These are phyloP conservation scores for Marasmius oreades DNA, from an alignment of 1,284 basidiomycete genomes.

Conservation along the genomic window DNA sequence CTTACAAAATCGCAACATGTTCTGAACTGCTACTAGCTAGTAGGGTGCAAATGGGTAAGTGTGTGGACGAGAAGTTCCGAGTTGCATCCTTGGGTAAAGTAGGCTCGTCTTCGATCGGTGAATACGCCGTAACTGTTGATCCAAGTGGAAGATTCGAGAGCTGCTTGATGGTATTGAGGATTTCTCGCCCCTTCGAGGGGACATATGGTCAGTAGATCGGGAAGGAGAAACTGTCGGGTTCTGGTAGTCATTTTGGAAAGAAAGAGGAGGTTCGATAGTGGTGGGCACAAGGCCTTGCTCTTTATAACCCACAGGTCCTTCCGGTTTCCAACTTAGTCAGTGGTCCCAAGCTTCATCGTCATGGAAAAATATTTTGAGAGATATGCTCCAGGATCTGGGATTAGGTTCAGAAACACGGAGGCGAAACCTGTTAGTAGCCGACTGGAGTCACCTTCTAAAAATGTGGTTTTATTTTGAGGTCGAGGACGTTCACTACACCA, in stretches of 20 bases:
- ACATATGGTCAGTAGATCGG: constrained; percentile 50
- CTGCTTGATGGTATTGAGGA: constrained; percentile 51
- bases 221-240: constrained; percentile 44
- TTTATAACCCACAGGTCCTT: neutral
- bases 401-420: constrained; percentile 2
- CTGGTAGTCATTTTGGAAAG: constrained; percentile 27
- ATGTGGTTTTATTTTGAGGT: too few species aligned
- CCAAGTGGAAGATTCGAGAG: constrained; percentile 58
- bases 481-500: too few species aligned
- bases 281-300: neutral
- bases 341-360: neutral
- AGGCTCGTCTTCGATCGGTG: constrained; percentile 55
- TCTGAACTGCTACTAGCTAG: constrained; percentile 50
- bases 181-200: constrained; percentile 45
- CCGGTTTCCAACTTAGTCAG: neutral
- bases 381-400: neutral
- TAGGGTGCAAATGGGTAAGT: constrained; percentile 57
- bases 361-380: constrained; percentile 1
- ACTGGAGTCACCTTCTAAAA: too few species aligned
- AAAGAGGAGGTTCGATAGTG: constrained; percentile 15
- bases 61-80: constrained; percentile 55
- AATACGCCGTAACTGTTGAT: constrained; percentile 58
- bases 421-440: too few species aligned
- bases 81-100: constrained; percentile 57
- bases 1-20: constrained; percentile 5